Evolutionary conservation across 1,139 yeast species (phyloP), one percentile per base, ranked within the genome.

Genomic region (Candida buenavistaensis): DNA sequence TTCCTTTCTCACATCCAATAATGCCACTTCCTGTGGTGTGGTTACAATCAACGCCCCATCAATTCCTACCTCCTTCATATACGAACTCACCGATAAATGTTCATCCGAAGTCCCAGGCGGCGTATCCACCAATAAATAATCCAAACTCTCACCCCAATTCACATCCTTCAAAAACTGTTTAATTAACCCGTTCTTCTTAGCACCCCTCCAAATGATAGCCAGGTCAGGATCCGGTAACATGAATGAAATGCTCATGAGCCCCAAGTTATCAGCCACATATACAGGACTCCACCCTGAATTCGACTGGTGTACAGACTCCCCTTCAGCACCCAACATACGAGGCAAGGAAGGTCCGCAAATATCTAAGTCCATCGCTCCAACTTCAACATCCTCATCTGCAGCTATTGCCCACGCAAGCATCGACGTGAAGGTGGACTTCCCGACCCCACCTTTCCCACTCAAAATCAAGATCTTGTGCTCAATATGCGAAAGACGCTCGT

Each of bases 61-160:
- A 2, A 92, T 82, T 0, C 97, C 96, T 5, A 83, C 82, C 30
- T 88, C 96, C 51, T 87, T 84, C 75, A 94, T 69, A 52, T 86
- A 90, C 31, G 86, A 81, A 27, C 92, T 87, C 16, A 92, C 90
- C 6, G 95, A 81, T 30, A 94, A 70, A 59, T 94, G 99, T 57
- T 94, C 99, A 57, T 94, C 99, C 0, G 96, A 84, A 0, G 99
- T 92, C 0, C 99, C 98, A 0, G 99, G 99, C 0, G 98, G 99
- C 0, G 99, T 94, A 52, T 94, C 99, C 5, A 94, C 86, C 11
- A 94, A 75, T 48, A 94, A 67, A 53, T 87, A 92, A 59, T 94
- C 97, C 38, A 94, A 66, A 36, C 50, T 64, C 33, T 81, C 82
- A 1, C 96, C 96, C 99, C 99, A 94, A 50, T 88, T 88, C 2